Percentiles rank a stretch among this genome's conserved stretches.
phyloP scores from a whole-genome alignment of 805 yeast genomes.

The Candida montana region DNA sequence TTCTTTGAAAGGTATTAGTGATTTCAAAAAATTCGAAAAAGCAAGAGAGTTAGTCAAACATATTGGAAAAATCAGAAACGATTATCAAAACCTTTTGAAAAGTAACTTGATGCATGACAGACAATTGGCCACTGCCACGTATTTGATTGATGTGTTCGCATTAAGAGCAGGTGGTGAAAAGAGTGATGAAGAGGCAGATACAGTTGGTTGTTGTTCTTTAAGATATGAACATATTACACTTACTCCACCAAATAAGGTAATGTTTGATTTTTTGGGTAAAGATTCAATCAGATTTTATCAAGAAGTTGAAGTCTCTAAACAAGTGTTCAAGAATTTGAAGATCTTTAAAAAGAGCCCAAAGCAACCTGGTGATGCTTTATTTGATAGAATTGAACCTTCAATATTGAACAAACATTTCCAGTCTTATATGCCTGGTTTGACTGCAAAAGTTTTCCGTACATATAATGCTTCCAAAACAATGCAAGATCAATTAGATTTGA shows the following conservation, averaged over 20 bases:
- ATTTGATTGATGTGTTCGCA: slow-evolving; percentile 87
- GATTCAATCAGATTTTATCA: slow-evolving; percentile 90
- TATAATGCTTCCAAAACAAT: slow-evolving; percentile 93
- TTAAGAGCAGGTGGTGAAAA: slow-evolving; percentile 98
- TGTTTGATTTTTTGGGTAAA: slow-evolving; percentile 92
- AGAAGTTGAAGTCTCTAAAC: slow-evolving; percentile 88
- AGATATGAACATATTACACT: slow-evolving; percentile 85
- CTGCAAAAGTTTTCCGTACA: slow-evolving; percentile 97
- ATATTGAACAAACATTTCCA: slow-evolving; percentile 82
- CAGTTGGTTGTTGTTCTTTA: slow-evolving; percentile 95
- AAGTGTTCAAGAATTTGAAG: slow-evolving; percentile 82
- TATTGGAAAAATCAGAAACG: slow-evolving; percentile 66
- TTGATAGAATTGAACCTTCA: slow-evolving; percentile 84
- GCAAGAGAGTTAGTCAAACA: slow-evolving; percentile 79
- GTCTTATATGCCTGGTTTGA: slow-evolving; percentile 84
- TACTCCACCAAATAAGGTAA: slow-evolving; percentile 78
- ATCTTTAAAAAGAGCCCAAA: slow-evolving; percentile 88
- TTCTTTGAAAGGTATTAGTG: slow-evolving; percentile 85
- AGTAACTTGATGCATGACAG: slow-evolving; percentile 77
- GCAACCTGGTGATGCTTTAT: slow-evolving; percentile 85
- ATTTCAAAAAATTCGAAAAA: slow-evolving; percentile 86
- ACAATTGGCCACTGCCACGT: slow-evolving; percentile 91
- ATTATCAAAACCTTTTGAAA: slow-evolving; percentile 65
- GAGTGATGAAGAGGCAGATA: slow-evolving; percentile 95
- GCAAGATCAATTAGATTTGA: slow-evolving; percentile 89